Base-by-base conservation (phyloP, 2,329 filamentous ascomycete species). In the Clathrospora elynae region DNA sequence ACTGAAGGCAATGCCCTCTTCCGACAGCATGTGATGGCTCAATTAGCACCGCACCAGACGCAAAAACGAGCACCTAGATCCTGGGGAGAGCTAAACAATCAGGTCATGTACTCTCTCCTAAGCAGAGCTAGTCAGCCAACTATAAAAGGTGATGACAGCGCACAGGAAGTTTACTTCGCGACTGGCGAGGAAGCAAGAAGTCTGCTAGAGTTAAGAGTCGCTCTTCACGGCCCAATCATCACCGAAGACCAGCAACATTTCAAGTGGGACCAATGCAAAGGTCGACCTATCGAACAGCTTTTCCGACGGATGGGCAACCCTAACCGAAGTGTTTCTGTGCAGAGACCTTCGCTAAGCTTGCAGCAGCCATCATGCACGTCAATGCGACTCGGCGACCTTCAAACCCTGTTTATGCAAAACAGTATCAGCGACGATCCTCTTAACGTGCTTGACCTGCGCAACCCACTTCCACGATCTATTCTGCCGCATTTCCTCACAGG, bases 171-270 rank as follows among this genome's bases (percentile, higher is more conserved):
- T n/a, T 45, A 53, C 24, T 50, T 35, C 18, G 20, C 35, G 7
- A 53, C 49, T 33, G 22, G 49, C n/a, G 28, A 46, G 34, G 41
- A 52, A 49, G 49, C 35, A 43, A 39, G 37, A 26, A 31, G 35
- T 25, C 30, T 17, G 16, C 47, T 54, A 13, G 26, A 48, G 32
- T 35, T 30, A 24, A 10, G 28, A 25, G 22, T 12, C 10, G 22
- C 22, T 8, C 41, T 52, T 33, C 16, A 48, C 26, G 40, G 42
- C 20, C 47, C 40, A 16, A 43, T 54, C 20, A 49, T 54, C 23
- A 49, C 47, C 6, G 31, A 42, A n/a, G 30, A 40, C 22, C 38
- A 54, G 49, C 42, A 54, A 28, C 41, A 54, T n/a, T 54, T 54
- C 13, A 35, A 35, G 35, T 54, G 43, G 51, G 38, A 49, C 4